Evolutionary conservation across 2,329 filamentous ascomycete species (phyloP).

Genomic region (Aphanocladium album): DNA sequence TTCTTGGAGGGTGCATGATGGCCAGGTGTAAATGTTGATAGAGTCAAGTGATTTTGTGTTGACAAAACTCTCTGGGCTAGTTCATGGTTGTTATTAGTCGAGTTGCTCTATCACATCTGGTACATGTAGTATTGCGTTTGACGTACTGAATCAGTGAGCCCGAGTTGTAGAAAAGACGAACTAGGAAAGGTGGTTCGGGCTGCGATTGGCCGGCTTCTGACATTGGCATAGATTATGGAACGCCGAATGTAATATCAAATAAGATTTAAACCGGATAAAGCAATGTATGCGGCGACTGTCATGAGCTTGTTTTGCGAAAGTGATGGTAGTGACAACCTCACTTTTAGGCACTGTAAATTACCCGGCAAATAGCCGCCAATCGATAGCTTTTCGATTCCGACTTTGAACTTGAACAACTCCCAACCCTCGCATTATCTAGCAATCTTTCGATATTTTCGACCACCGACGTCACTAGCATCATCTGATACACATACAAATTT

Average conservation of each 20-base stretch:
- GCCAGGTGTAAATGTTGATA: constrained; percentile 71
- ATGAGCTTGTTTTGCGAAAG: not conserved
- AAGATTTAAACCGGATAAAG: not conserved
- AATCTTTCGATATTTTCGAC: not conserved
- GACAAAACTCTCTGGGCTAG: not conserved
- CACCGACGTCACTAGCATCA: not conserved
- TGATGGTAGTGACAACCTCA: constrained; percentile 7
- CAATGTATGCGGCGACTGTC: not conserved
- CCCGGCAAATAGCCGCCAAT: constrained; percentile 25
- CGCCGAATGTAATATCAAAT: not conserved
- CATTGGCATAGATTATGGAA: constrained; percentile 27
- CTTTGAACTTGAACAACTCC: not conserved
- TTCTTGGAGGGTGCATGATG: constrained; percentile 73
- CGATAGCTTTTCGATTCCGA: constrained; percentile 18
- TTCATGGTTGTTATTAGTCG: not conserved
- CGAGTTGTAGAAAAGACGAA: constrained; percentile 73
- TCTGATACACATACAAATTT: not conserved
- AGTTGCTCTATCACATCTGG: not conserved
- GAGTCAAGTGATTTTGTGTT: not conserved
- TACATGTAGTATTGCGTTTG: not conserved
- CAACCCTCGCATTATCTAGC: not conserved
- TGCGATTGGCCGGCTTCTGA: constrained; percentile 49
- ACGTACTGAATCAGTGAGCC: constrained; percentile 65
- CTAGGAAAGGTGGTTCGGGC: constrained; percentile 71
- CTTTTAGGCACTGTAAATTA: constrained; percentile 18